phyloP scores from a whole-genome alignment of 176 grass and related monocot species.

The Hordeum vulgare region DNA sequence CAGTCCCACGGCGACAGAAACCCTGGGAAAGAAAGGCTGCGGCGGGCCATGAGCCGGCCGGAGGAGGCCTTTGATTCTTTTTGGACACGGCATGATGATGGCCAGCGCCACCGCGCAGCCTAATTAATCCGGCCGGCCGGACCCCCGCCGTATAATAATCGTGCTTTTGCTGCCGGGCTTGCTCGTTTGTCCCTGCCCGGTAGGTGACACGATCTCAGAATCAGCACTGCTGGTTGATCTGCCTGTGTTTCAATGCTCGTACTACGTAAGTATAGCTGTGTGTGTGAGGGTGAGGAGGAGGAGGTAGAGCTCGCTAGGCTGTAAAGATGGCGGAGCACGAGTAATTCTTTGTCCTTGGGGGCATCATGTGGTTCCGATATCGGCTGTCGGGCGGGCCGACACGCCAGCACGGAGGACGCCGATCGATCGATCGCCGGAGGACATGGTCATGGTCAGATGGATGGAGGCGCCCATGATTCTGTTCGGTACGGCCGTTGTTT shows the following conservation, averaged over 20 bases:
- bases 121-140: constrained; percentile 16
- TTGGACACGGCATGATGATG: constrained; percentile 60
- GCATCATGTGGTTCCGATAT: constrained; percentile 1
- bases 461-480: background rate
- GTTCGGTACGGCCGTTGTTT: background rate
- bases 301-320: background rate
- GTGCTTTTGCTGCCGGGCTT: constrained; percentile 11
- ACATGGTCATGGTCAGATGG: background rate
- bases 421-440: background rate
- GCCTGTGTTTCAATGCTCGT: background rate
- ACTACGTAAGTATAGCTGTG: background rate
- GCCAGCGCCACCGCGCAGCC: constrained; percentile 28
- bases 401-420: background rate
- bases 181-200: background rate
- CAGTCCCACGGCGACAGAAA: constrained; percentile 36
- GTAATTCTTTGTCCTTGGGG: background rate
- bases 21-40: constrained; percentile 51
- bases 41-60: background rate
- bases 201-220: constrained; percentile 42
- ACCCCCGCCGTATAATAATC: background rate
- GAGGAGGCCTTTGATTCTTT: constrained; percentile 32
- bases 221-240: constrained; percentile 28
- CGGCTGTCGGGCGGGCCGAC: background rate
- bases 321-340: constrained; percentile 12
- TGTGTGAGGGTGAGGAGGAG: background rate